These are phyloP conservation scores for Aureobasidium melanogenum DNA, from an alignment of 2,329 filamentous ascomycete species.

Conservation along the genomic window DNA sequence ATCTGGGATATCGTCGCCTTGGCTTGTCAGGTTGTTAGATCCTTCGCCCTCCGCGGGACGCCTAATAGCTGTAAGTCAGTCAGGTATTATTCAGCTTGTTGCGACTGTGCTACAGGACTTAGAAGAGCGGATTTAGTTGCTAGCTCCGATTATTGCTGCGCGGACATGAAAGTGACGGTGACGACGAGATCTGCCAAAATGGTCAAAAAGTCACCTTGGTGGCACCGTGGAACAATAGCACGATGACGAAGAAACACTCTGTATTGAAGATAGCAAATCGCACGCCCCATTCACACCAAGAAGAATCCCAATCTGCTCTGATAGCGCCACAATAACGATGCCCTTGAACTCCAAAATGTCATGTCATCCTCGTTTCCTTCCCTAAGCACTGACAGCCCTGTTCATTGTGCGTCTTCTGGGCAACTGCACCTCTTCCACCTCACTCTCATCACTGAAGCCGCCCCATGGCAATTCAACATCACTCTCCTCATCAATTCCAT, in stretches of 20 bases:
- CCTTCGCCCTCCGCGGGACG: neutral
- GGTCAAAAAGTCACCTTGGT: neutral
- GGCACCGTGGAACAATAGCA: neutral
- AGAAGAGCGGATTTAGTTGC: no score
- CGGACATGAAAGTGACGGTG: no score
- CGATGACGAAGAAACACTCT: neutral
- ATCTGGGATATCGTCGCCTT: neutral
- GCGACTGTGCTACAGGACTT: no score
- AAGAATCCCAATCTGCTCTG: neutral
- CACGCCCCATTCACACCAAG: neutral
- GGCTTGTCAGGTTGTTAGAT: neutral
- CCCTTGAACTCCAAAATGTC: neutral
- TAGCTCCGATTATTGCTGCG: no score
- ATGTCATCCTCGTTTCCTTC: neutral
- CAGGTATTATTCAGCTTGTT: no score
- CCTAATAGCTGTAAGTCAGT: neutral
- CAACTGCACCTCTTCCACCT: constrained; percentile 15
- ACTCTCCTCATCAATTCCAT: constrained; percentile 17
- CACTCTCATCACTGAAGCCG: constrained; percentile 19
- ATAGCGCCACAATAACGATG: neutral
- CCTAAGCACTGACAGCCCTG: neutral
- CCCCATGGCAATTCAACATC: constrained; percentile 11
- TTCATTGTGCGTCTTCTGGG: neutral
- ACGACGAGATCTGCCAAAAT: no score
- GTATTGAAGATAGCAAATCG: neutral